Base-by-base conservation (phyloP, 208 protist genomes). In the Acanthamoeba castellanii region DNA sequence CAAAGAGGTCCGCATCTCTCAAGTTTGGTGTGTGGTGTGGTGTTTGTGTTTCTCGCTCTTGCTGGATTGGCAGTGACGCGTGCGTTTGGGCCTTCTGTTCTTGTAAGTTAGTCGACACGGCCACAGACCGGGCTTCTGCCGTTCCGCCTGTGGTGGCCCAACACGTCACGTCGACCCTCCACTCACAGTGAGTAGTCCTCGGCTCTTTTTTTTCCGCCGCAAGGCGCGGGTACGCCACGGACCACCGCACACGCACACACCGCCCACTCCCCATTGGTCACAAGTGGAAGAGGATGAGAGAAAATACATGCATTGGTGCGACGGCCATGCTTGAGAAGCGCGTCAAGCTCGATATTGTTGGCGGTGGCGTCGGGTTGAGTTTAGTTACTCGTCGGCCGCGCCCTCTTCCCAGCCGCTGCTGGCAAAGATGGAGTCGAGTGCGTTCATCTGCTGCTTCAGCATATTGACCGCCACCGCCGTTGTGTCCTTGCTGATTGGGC, bases 401-500 rank as follows among this genome's bases (percentile, higher is more conserved):
- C 47, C 47, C 32, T 87, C 78, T 22, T 87, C 78, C 78, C 78
- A 87, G 5, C 78, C 78, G 78, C 78, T 87, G 78, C 78, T 87
- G 78, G 78, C 78, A 42, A 87, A 87, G 47, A 87, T 87, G 25
- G 42, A 34, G 78, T 87, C 78, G 42, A 87, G 78, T 6, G 78
- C 78, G 78, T 87, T 87, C 78, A 87, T 87, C 50, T 87, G 78
- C n/a, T 87, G 78, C 50, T 87, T 87, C 27, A 87, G 78, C 32
- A 87, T 64, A n/a, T 87, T 87, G 78, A 87, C 50, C 16, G 78
- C 78, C 50, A 87, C 50, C 42, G 78, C 78, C n/a, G 78, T 87
- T 8, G 78, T 87, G 78, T 92, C 85, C 34, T 92, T 92, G 61
- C 85, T 92, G 25, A 92, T 74, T 5, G 85, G 52, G 32, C 59